Evolutionary conservation across 192 early-diverging fungal species (phyloP), one percentile per base, ranked within the genome.

Genomic region (Coemansia sp.): DNA sequence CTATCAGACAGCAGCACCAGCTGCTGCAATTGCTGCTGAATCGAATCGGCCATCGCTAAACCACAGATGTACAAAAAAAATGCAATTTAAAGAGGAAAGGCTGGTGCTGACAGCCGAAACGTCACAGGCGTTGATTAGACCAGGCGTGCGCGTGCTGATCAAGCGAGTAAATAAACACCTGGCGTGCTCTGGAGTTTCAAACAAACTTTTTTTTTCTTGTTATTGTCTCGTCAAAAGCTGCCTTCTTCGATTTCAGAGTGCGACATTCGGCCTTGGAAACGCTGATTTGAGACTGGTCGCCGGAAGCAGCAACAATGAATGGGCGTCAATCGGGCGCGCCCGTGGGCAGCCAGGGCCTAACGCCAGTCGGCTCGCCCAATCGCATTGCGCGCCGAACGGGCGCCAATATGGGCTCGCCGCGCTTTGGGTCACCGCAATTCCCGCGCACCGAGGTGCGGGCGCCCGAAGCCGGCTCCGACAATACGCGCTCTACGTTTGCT

Each of bases 1-100:
- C 59, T 70, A 56, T 76, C 74, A 0, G 74, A 76, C 31, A 76
- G 55, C 40, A 70, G 50, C 6, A 76, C 74, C 29, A 76, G 63
- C 59, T 76, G 74, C 52, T 76, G 74, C 22, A 76, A 45, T 20
- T 76, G 74, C 62, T 76, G 66, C 41, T 76, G 74, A 15, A 76
- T 70, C 3, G 74, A 76, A 56, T 76, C 74, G 14, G 74, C 66
- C 74, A 76, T 76, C 26, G 22, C 17, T 42, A 54, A 38, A 31
- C 12, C 2, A 8, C 26, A 35, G 36, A 62, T 54, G 39, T 25
- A 23, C 26, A 36, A 29, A 30, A 29, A 17, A 36, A 48, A 48
- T 21, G 20, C 22, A 29, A 32, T 26, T 10, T 19, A 32, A 40
- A 42, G 23, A 50, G 27, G 29, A 35, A 43, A 43, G 26, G 48